Evolutionary conservation across 805 yeast genomes (phyloP), one percentile per base, ranked within the genome.

Genomic region (Myxozyma lipomycoides): DNA sequence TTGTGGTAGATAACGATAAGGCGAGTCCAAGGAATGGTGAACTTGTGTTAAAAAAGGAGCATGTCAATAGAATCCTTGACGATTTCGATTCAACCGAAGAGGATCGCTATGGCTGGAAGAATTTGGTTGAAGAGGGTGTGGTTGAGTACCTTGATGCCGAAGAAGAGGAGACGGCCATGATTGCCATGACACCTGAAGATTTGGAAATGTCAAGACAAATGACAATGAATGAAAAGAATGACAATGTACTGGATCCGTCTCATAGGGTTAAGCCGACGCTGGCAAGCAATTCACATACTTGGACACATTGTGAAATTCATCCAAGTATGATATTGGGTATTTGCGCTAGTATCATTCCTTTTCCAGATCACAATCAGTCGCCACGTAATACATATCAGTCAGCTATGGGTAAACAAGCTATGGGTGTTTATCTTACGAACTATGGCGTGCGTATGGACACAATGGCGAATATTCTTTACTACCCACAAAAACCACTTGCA

Each of bases 321-420:
- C 98, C 98, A 18, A 85, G 95, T 26, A 93, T 93, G 98, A 91
- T 93, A 70, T 77, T 93, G 55, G 98, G 98, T 70, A 96, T 93
- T 59, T 96, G 97, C 41, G 99, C 99, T 3, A 87, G 96, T 25
- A 89, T 93, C 67, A 93, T 93, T 77, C 99, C 99, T 18, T 93
- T 93, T 86, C 99, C 99, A 12, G 98, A 93, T 73, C 99, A 93
- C 71, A 93, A 93, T 71, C 98, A 93, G 76, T 90, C 97, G 54
- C 98, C 98, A 54, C 91, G 98, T 82, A 93, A 93, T 68, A 93
- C 98, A 2, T 93, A 93, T 71, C 98, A 93, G 75, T 90, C 96
- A 68, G 98, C 98, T 58, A 93, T 93, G 98, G 98, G 98, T 81
- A 93, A 93, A 72, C 98, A 93, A 74, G 98, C 98, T 51, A 93